Evolutionary conservation across 164 flowering plant genomes (phyloP), one percentile per base, ranked within the genome.

Genomic region (Dillenia turbinata): DNA sequence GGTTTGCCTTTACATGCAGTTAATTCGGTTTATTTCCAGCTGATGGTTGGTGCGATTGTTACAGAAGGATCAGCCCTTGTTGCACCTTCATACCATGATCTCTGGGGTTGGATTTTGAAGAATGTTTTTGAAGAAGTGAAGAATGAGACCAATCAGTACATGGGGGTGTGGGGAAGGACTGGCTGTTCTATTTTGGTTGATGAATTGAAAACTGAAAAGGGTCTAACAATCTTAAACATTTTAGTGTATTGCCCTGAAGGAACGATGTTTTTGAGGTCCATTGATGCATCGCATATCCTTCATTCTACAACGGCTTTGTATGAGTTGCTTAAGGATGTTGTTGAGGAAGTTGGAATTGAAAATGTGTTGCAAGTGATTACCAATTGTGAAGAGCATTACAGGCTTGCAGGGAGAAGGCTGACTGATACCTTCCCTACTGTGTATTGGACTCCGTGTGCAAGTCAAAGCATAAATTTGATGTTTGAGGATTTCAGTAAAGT

Each of bases 331-430:
- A 91, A 78, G 75, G 81, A 77, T 53, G 85, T 84, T 13, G 90
- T 94, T 15, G 96, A 91, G 67, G 87, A 89, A 81, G 89, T 94
- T 62, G 97, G 95, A 9, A 75, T 71, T 1, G 68, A 69, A 50
- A 71, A 91, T 72, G 93, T 94, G 22, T 19, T 94, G 73, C 99
- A 91, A 70, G 84, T 94, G 66, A 80, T 94, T 47, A 85, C 89
- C 10, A 79, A 63, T 45, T 53, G 68, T 59, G 78, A 85, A 40
- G 90, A 89, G 15, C 80, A 71, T 40, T 88, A 83, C 58, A 17
- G 67, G 46, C 59, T 64, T 58, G 96, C 84, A 19, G 90, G 90
- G 53, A 83, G 75, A 64, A 82, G 67, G 67, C 73, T 92, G 57
- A 60, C 72, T 40, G 89, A 83, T 46, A 73, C 76, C 58, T 87